Conservation (phyloP, 2,329 filamentous ascomycete species). For the Diplocarpon mali region DNA sequence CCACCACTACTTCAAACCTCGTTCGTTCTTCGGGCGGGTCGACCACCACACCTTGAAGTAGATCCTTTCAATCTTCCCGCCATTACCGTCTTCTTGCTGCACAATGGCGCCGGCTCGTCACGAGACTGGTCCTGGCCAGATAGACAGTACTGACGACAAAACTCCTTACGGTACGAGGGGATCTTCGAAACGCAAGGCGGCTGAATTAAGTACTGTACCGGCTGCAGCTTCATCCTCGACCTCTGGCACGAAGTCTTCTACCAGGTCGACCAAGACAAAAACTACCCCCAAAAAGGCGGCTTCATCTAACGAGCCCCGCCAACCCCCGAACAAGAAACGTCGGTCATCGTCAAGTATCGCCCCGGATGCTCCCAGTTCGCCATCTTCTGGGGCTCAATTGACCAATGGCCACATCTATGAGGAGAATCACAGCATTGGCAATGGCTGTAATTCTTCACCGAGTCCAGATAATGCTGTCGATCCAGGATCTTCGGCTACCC, state of each 20-base stretch:
- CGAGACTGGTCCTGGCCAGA: constrained; percentile 12
- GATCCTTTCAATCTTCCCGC: too few species aligned
- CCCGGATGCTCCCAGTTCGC: constrained; percentile 1
- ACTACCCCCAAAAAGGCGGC: constrained; percentile 10
- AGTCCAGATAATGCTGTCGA: not conserved
- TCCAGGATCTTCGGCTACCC: constrained; percentile 2
- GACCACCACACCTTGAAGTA: too few species aligned
- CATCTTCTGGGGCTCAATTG: constrained; percentile 1
- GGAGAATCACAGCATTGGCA: not conserved
- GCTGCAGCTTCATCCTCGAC: constrained; percentile 4
- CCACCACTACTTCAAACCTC: constrained; percentile 1
- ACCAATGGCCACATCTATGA: not conserved
- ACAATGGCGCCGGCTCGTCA: constrained; percentile 18
- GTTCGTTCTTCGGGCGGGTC: not conserved
- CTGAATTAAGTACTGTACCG: constrained; percentile 11
- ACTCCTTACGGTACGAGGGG: constrained; percentile 14
- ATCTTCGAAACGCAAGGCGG: constrained; percentile 18
- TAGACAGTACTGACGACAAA: constrained; percentile 7
- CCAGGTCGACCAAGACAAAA: constrained; percentile 6
- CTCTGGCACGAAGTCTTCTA: constrained; percentile 8
- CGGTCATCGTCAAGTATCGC: constrained; percentile 5
- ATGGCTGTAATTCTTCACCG: not conserved
- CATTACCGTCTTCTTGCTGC: not conserved
- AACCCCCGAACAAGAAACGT: constrained; percentile 15
- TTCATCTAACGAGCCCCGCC: constrained; percentile 11